Evolutionary conservation across 2,329 filamentous ascomycete genomes (phyloP).

Genomic region (Colletotrichum tabaci): DNA sequence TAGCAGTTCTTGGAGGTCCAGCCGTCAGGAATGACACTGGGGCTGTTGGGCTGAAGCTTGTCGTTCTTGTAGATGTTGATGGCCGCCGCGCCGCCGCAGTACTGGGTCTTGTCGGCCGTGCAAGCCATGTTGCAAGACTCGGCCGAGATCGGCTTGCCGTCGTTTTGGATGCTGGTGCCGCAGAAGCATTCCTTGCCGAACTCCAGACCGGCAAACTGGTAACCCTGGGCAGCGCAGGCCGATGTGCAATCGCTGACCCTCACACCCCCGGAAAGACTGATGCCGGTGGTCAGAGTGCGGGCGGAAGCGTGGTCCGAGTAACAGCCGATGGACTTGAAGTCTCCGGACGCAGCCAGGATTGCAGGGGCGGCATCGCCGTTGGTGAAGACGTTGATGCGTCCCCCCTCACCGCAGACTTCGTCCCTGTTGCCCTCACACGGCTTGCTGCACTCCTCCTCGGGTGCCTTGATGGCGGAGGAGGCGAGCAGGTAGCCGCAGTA

Average conservation of each 20-base stretch:
- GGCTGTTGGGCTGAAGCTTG: conserved; percentile 53
- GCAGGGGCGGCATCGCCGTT: conserved; percentile 63
- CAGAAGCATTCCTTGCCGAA: conserved; percentile 59
- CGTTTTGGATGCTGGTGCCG: conserved; percentile 66
- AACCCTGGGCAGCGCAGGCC: conserved; percentile 60
- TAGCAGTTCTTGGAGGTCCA: conserved; percentile 2
- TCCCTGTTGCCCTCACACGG: conserved; percentile 63
- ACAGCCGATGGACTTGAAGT: conserved; percentile 74
- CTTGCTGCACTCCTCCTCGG: conserved; percentile 70
- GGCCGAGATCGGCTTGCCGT: conserved; percentile 53
- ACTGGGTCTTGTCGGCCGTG: conserved; percentile 59
- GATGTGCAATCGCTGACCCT: conserved; percentile 60
- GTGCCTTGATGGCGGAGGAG: conserved; percentile 61
- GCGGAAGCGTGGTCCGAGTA: conserved; percentile 63
- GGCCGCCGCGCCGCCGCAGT: conserved; percentile 60
- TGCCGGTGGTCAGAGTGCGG: conserved; percentile 61
- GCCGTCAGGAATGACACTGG: conserved; percentile 14
- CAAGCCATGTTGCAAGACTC: conserved; percentile 66
- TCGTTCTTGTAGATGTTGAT: conserved; percentile 55
- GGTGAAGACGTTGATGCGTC: conserved; percentile 63
- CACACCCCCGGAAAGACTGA: conserved; percentile 56
- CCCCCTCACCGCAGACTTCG: conserved; percentile 63
- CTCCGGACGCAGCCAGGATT: conserved; percentile 61
- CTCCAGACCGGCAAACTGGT: conserved; percentile 64
- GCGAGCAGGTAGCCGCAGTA: conserved; percentile 67